Evolutionary conservation across 2,329 filamentous ascomycete genomes (phyloP).

Genomic region (Rugonectria rugulosa): DNA sequence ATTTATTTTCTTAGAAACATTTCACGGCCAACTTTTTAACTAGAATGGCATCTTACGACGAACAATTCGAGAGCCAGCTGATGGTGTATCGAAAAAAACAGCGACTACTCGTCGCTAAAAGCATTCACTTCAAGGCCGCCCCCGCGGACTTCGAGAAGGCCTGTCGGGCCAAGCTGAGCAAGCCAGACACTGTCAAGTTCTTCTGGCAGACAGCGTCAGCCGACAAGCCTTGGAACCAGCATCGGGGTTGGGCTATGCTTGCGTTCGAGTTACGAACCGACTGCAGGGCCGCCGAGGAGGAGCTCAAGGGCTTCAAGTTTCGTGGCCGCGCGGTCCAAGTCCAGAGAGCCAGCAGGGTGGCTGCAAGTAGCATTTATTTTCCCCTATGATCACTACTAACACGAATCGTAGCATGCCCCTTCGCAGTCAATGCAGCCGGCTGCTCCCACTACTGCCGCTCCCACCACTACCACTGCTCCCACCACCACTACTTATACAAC

Average conservation of each 20-base stretch:
- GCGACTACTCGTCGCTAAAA: conserved; percentile 1
- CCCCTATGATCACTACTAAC: neutral
- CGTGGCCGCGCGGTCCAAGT: neutral
- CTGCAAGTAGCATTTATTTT: neutral
- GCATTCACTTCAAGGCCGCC: neutral
- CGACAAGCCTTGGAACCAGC: neutral
- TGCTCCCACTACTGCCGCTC: neutral
- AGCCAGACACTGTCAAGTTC: conserved; percentile 5
- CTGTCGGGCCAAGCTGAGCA: conserved; percentile 6
- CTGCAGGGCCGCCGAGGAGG: neutral
- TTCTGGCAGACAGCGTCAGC: conserved; percentile 6
- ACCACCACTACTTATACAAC: neutral
- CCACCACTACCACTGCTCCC: neutral
- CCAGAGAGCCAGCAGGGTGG: neutral
- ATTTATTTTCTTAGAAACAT: neutral
- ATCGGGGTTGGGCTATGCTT: conserved; percentile 2
- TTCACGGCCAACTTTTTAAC: neutral
- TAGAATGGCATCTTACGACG: conserved; percentile 10
- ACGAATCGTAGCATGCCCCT: neutral
- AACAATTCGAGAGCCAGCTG: neutral
- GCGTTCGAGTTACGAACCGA: neutral
- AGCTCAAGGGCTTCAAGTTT: neutral
- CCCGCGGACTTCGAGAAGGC: neutral
- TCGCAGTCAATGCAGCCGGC: neutral
- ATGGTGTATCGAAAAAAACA: neutral